These are phyloP conservation scores for Carex pumila DNA, from an alignment of 176 grass and related monocot genomes.

Conservation along the genomic window DNA sequence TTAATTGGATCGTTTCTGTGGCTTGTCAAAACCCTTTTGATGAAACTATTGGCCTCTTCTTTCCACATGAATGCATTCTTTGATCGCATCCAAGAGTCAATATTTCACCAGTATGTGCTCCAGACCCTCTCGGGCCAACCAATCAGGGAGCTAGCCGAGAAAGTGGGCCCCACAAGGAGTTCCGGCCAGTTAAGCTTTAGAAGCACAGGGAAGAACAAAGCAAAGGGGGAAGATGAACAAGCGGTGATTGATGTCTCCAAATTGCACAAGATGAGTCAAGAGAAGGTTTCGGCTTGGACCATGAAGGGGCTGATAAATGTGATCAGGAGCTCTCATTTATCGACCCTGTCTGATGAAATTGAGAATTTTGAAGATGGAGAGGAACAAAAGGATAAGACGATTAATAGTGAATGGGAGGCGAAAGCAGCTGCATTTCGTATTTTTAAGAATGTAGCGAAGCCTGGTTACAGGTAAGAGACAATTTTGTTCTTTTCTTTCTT, in stretches of 20 bases:
- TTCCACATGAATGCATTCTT: conserved; percentile 93
- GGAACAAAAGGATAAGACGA: conserved; percentile 77
- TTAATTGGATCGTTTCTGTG: conserved; percentile 58
- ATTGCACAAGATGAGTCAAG: conserved; percentile 75
- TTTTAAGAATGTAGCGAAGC: conserved; percentile 85
- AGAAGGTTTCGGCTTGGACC: conserved; percentile 88
- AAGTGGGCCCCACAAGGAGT: conserved; percentile 47
- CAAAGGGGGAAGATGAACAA: conserved; percentile 48
- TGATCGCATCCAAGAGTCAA: conserved; percentile 88
- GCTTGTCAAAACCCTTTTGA: conserved; percentile 69
- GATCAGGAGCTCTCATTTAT: conserved; percentile 65
- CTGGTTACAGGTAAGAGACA: conserved; percentile 44
- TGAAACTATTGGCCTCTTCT: conserved; percentile 81
- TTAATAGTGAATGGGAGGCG: conserved; percentile 76
- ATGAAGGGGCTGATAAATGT: conserved; percentile 73
- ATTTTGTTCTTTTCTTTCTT: background rate
- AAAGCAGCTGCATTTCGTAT: conserved; percentile 56
- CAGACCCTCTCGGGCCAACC: conserved; percentile 73
- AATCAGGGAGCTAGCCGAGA: conserved; percentile 72
- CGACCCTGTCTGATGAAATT: conserved; percentile 67
- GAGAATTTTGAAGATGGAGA: conserved; percentile 68
- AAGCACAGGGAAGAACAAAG: conserved; percentile 32
- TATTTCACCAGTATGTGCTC: conserved; percentile 89
- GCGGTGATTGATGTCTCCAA: conserved; percentile 55
- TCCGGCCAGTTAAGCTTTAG: conserved; percentile 53